A percentile compares a stretch with the other conserved stretches of the same genome.
These are phyloP conservation scores for Boletus barrowsii DNA, from an alignment of 768 basidiomycete species.

Conservation along the genomic window DNA sequence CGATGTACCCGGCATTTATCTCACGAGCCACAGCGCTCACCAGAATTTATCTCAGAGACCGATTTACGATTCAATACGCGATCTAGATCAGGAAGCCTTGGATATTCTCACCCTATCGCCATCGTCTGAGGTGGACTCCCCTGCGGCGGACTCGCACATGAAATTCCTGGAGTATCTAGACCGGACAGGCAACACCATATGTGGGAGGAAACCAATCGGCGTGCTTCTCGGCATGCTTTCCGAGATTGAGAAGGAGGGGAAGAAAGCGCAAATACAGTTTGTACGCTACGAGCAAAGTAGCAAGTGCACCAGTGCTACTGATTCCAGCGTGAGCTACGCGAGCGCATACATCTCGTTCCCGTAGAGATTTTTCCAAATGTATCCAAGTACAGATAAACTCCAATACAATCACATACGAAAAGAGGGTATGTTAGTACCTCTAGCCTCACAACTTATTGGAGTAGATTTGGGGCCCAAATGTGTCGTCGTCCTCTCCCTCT, in stretches of 20 bases:
- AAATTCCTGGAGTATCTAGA: conserved; percentile 66
- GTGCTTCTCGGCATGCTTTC: conserved; percentile 80
- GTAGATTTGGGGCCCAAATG: conserved; percentile 49
- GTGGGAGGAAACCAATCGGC: conserved; percentile 94
- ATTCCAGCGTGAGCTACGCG: conserved; percentile 96
- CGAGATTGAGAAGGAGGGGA: conserved; percentile 45
- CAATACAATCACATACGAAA: conserved; percentile 1
- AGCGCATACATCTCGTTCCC: conserved; percentile 74
- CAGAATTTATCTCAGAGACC: conserved; percentile 46
- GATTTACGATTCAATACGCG: conserved; percentile 80
- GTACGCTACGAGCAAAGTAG: conserved; percentile 94
- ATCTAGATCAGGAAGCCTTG: conserved; percentile 87
- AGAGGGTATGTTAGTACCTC: not conserved
- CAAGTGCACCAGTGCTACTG: conserved; percentile 58
- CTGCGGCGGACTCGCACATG: conserved; percentile 52
- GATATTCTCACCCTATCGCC: conserved; percentile 59
- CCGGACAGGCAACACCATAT: conserved; percentile 90
- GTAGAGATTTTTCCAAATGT: conserved; percentile 13
- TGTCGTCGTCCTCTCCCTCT: conserved; percentile 54
- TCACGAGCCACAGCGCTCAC: conserved; percentile 45
- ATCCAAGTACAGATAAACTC: not conserved
- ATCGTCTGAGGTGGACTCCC: conserved; percentile 37
- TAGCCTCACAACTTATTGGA: conserved; percentile 3
- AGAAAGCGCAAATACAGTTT: conserved; percentile 57
- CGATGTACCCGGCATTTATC: conserved; percentile 43